These are phyloP conservation scores for Secale cereale DNA, from an alignment of 176 grass and related monocot species.

Conservation along the genomic window DNA sequence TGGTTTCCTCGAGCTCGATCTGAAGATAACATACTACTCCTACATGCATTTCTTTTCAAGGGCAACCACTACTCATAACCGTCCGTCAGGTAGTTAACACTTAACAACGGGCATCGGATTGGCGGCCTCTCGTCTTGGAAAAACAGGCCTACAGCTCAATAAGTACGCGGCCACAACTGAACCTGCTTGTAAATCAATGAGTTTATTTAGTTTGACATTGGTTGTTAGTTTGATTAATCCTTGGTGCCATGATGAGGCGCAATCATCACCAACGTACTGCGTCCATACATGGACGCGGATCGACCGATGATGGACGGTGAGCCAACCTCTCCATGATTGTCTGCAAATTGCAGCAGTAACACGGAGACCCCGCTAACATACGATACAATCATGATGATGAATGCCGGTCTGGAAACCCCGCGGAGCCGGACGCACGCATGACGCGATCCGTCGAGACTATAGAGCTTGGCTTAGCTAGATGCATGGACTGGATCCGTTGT, in stretches of 20 bases:
- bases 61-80: not conserved
- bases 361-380: not conserved
- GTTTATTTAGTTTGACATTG: not conserved
- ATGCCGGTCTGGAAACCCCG: not conserved
- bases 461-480: no score
- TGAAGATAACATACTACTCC: no score
- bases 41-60: not conserved
- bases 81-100: no score
- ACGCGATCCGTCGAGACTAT: not conserved
- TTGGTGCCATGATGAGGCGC: not conserved
- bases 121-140: not conserved
- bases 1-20: not conserved
- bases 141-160: not conserved
- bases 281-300: conserved; percentile 25
- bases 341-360: not conserved
- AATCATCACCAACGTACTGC: not conserved
- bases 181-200: not conserved
- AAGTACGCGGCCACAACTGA: not conserved
- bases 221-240: not conserved
- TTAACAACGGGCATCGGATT: not conserved
- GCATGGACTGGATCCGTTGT: no score
- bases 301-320: conserved; percentile 43
- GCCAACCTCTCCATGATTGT: conserved; percentile 37
- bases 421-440: not conserved
- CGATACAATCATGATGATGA: conserved; percentile 9